These are phyloP conservation scores for Nigrograna mackinnonii DNA, from an alignment of 2,329 filamentous ascomycete genomes.

Conservation along the genomic window DNA sequence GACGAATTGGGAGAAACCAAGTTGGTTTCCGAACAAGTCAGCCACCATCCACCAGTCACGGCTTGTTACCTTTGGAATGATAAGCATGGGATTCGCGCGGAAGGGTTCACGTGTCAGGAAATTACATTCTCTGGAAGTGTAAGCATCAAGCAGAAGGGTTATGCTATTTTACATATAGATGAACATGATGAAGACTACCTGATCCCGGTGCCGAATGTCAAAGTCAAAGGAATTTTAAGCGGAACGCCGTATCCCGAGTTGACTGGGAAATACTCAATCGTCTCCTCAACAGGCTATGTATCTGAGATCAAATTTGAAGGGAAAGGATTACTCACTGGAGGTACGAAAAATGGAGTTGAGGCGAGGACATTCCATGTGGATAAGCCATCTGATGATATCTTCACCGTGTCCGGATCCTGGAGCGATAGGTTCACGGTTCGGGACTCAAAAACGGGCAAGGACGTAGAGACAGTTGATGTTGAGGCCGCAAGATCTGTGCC, in stretches of 20 bases:
- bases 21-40: slow-evolving; percentile 47
- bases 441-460: slow-evolving; percentile 33
- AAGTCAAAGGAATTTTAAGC: slow-evolving; percentile 49
- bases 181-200: slow-evolving; percentile 49
- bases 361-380: slow-evolving; percentile 42
- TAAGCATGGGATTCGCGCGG: slow-evolving; percentile 45
- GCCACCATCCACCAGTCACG: slow-evolving; percentile 51
- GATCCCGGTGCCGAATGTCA: slow-evolving; percentile 49
- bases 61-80: slow-evolving; percentile 53
- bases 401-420: slow-evolving; percentile 47
- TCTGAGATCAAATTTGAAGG: slow-evolving; percentile 50
- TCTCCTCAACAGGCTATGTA: slow-evolving; percentile 46
- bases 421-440: slow-evolving; percentile 43
- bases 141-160: slow-evolving; percentile 51
- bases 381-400: slow-evolving; percentile 36
- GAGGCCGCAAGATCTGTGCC: slow-evolving; percentile 19
- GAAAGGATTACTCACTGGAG: slow-evolving; percentile 44
- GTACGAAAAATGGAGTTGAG: slow-evolving; percentile 46
- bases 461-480: slow-evolving; percentile 42
- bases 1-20: slow-evolving; percentile 43
- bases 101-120: slow-evolving; percentile 52
- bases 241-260: slow-evolving; percentile 39
- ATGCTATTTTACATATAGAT: slow-evolving; percentile 49
- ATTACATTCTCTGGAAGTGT: slow-evolving; percentile 51
- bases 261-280: slow-evolving; percentile 41